These are phyloP conservation scores for Penicillium sp. DNA, from an alignment of 2,329 filamentous ascomycete genomes.

Conservation along the genomic window DNA sequence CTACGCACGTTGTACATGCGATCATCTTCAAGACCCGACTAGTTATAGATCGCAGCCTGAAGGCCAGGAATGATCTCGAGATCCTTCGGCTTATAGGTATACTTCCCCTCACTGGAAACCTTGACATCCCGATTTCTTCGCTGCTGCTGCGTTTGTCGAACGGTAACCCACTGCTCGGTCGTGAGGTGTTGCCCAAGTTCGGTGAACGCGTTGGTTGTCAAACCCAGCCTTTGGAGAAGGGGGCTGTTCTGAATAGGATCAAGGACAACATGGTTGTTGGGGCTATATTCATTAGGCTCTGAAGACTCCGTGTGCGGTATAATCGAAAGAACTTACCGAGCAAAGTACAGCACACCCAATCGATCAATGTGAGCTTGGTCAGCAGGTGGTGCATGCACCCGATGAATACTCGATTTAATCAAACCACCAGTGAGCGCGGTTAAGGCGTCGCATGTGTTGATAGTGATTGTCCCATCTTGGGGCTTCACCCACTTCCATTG, in stretches of 20 bases:
- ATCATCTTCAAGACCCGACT: neutral
- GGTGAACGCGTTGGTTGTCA: constrained; percentile 41
- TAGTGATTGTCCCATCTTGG: constrained; percentile 52
- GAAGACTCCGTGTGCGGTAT: neutral
- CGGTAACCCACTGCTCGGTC: constrained; percentile 44
- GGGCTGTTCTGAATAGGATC: constrained; percentile 42
- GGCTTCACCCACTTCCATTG: constrained; percentile 55
- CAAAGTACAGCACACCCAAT: constrained; percentile 49
- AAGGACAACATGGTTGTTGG: constrained; percentile 46
- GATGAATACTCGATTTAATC: constrained; percentile 53
- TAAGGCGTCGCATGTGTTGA: constrained; percentile 54
- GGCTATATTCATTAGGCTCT: constrained; percentile 21
- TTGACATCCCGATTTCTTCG: constrained; percentile 35
- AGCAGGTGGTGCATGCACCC: constrained; percentile 50
- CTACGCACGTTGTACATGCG: neutral
- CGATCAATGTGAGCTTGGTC: constrained; percentile 50
- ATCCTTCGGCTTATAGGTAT: constrained; percentile 37
- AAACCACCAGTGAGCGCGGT: constrained; percentile 52
- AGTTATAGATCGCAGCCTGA: constrained; percentile 42
- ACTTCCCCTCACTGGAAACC: constrained; percentile 41
- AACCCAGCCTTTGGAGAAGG: constrained; percentile 38
- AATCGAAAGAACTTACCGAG: constrained; percentile 32
- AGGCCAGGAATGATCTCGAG: constrained; percentile 46
- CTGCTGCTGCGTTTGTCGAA: constrained; percentile 47
- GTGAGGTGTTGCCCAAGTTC: constrained; percentile 44